Percentiles rank a stretch among this genome's conserved stretches.
phyloP scores from a whole-genome alignment of 176 grass and related monocot genomes.

The Rhynchospora pubera region DNA sequence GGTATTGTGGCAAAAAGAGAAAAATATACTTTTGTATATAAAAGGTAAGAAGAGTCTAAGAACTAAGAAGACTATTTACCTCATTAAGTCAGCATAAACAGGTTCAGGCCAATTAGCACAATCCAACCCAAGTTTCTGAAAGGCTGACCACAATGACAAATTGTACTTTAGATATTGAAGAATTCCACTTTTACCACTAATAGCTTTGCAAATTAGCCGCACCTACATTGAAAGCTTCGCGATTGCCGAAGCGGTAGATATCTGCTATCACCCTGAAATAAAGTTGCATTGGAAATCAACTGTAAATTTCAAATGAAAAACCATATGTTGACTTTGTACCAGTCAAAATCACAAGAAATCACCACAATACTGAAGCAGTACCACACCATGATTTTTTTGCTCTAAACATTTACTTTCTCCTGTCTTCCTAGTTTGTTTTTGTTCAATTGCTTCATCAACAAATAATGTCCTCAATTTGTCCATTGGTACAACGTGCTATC shows the following conservation, averaged over 20 bases:
- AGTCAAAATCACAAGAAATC: neutral
- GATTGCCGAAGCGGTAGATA: constrained; percentile 67
- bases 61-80: constrained; percentile 33
- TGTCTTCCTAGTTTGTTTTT: neutral
- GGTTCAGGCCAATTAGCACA: constrained; percentile 96
- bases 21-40: neutral
- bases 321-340: neutral
- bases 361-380: neutral
- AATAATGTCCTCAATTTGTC: neutral
- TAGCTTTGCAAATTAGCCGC: constrained; percentile 27
- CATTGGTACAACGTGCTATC: neutral
- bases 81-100: constrained; percentile 79
- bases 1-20: constrained; percentile 8
- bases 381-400: neutral
- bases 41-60: constrained; percentile 10
- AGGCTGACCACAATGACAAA: constrained; percentile 39
- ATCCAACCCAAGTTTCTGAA: constrained; percentile 83
- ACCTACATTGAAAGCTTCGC: constrained; percentile 95
- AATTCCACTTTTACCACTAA: constrained; percentile 7
- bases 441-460: neutral
- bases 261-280: constrained; percentile 72
- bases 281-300: constrained; percentile 9
- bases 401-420: neutral
- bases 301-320: neutral
- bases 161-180: neutral